Evolutionary conservation across 2,329 filamentous ascomycete species (phyloP).

Genomic region (Monilinia polystroma): DNA sequence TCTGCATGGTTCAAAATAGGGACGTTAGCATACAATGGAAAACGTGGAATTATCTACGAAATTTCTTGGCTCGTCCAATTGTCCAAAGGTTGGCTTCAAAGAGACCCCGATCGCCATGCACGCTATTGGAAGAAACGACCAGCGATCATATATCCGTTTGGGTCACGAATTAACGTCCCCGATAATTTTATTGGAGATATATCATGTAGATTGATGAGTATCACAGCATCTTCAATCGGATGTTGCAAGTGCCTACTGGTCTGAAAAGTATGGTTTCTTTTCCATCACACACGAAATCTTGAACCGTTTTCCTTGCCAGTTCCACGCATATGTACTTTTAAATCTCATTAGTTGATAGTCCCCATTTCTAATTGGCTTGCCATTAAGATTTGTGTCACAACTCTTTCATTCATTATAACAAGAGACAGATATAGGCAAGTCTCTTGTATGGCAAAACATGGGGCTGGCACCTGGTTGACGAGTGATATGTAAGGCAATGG

Average conservation of each 20-base stretch:
- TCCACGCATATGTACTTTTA: neutral
- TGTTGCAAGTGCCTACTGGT: neutral
- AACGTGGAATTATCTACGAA: neutral
- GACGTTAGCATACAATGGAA: neutral
- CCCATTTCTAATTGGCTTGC: neutral
- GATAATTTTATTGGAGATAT: neutral
- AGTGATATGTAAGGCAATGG: neutral
- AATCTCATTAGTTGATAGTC: neutral
- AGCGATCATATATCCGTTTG: neutral
- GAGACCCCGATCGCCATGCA: neutral
- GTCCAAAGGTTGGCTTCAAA: too few relatives aligned
- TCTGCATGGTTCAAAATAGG: neutral
- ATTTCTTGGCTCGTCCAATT: too few relatives aligned
- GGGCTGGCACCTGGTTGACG: neutral
- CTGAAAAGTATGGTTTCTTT: neutral
- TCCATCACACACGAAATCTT: neutral
- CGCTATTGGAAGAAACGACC: neutral
- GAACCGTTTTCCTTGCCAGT: neutral
- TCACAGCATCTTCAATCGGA: neutral
- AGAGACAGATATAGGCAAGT: neutral
- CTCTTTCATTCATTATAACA: neutral
- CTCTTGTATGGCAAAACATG: neutral
- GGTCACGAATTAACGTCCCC: neutral
- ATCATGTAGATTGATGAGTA: neutral
- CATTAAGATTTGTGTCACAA: neutral